Percentiles rank a stretch among this genome's conserved stretches.
phyloP scores from a whole-genome alignment of 148 eudicot genomes.

The Spergularia bocconei region DNA sequence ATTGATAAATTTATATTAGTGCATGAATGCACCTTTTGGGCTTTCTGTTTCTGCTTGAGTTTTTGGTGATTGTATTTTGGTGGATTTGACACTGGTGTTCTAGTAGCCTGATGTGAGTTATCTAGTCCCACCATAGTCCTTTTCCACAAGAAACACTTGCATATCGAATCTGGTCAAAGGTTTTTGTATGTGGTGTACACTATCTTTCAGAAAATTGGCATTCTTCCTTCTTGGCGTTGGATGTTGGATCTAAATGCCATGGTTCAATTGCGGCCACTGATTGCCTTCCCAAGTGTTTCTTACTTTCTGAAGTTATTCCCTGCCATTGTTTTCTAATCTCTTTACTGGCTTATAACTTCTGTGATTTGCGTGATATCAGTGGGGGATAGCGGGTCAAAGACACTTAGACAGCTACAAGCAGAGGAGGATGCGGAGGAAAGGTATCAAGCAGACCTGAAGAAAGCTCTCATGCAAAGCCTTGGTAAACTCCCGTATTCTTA shows the following conservation, averaged over 20 bases:
- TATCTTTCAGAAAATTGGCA: slow-evolving; percentile 1
- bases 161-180: background rate
- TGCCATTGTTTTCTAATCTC: background rate
- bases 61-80: background rate
- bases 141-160: background rate
- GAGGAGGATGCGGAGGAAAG: slow-evolving; percentile 93
- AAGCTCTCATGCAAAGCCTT: slow-evolving; percentile 87
- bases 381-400: slow-evolving; percentile 55
- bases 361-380: slow-evolving; percentile 16
- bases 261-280: background rate
- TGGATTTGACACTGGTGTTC: slow-evolving; percentile 7
- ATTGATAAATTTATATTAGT: background rate
- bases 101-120: background rate
- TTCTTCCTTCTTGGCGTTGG: background rate
- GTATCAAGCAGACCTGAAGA: slow-evolving; percentile 84
- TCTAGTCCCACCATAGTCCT: background rate
- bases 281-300: background rate
- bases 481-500: slow-evolving; percentile 39
- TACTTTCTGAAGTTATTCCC: slow-evolving; percentile 2
- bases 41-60: background rate
- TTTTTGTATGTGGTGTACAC: background rate
- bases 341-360: background rate
- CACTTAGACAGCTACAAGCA: slow-evolving; percentile 57
- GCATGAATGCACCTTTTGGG: background rate
- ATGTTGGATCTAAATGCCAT: background rate